Percentiles rank a stretch among this genome's conserved stretches.
phyloP scores from a whole-genome alignment of 1,284 basidiomycete genomes.

The Gymnopus androsaceus region DNA sequence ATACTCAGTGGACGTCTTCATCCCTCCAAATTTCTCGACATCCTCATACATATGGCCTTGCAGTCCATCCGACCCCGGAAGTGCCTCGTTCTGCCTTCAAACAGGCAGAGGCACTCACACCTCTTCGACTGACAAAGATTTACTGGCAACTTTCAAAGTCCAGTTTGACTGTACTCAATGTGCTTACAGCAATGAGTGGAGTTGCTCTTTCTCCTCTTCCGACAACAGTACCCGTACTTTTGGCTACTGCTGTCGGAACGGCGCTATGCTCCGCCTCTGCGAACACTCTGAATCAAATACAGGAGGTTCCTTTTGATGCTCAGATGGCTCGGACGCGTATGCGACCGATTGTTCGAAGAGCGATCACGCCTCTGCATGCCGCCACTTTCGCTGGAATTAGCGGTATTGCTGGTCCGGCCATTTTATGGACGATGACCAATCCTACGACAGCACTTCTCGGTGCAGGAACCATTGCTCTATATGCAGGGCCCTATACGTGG shows the following conservation, averaged over 20 bases:
- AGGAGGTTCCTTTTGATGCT: conserved; percentile 95
- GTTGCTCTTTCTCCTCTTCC: conserved; percentile 92
- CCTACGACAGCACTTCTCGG: conserved; percentile 87
- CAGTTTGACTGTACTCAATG: conserved; percentile 85
- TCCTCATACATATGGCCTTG: conserved; percentile 17
- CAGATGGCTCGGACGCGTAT: conserved; percentile 93
- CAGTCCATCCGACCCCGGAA: conserved; percentile 17
- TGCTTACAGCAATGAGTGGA: conserved; percentile 89
- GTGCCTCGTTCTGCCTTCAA: conserved; percentile 32
- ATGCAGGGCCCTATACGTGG: conserved; percentile 92
- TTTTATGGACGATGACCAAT: conserved; percentile 87
- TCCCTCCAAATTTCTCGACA: conserved; percentile 16
- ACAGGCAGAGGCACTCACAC: conserved; percentile 40
- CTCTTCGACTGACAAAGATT: conserved; percentile 58
- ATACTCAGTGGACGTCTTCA: conserved; percentile 43
- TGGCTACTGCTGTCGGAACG: conserved; percentile 89
- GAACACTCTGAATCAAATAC: conserved; percentile 93
- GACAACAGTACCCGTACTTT: conserved; percentile 78
- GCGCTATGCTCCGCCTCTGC: conserved; percentile 91
- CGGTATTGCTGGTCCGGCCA: conserved; percentile 74
- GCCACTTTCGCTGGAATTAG: conserved; percentile 76
- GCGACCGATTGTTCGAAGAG: conserved; percentile 85
- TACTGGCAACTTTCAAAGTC: conserved; percentile 90
- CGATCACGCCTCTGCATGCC: conserved; percentile 85
- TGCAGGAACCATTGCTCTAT: conserved; percentile 83